A percentile compares a stretch with the other conserved stretches of the same genome.
These are phyloP conservation scores for Tylopilus balloui DNA, from an alignment of 768 basidiomycete species.

Conservation along the genomic window DNA sequence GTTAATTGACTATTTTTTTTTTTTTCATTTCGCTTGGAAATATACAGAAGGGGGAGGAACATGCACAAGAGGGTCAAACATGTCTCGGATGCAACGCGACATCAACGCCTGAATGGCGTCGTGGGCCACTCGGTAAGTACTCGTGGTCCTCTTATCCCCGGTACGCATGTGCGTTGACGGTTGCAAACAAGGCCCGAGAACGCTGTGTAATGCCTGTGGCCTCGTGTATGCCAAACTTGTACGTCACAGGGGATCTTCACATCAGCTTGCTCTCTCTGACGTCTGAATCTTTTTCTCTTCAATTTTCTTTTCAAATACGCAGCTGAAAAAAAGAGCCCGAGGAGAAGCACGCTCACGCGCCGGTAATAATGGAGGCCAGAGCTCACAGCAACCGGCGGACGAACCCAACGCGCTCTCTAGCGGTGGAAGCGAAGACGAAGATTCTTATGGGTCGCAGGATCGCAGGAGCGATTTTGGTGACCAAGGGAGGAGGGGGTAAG, in stretches of 20 bases:
- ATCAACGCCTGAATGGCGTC: slow-evolving; percentile 82
- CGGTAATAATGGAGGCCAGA: slow-evolving; percentile 26
- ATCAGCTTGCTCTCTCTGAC: slow-evolving; percentile 21
- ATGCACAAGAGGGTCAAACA: slow-evolving; percentile 58
- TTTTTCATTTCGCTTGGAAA: slow-evolving; percentile 9
- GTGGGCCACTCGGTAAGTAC: slow-evolving; percentile 71
- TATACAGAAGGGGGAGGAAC: slow-evolving; percentile 38
- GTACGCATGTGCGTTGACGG: slow-evolving; percentile 24
- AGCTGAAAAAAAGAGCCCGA: slow-evolving; percentile 35
- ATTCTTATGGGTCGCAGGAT: slow-evolving; percentile 33
- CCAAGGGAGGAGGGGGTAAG: slow-evolving; percentile 33
- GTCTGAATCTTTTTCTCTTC: not conserved
- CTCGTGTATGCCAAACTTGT: slow-evolving; percentile 86
- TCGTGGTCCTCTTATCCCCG: slow-evolving; percentile 21
- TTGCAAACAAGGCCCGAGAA: slow-evolving; percentile 61
- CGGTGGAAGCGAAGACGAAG: slow-evolving; percentile 33
- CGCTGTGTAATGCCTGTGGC: slow-evolving; percentile 82
- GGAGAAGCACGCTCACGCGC: slow-evolving; percentile 29
- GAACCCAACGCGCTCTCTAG: slow-evolving; percentile 25
- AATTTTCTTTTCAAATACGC: slow-evolving; percentile 10
- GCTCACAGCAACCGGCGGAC: slow-evolving; percentile 28
- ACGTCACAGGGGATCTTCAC: slow-evolving; percentile 34
- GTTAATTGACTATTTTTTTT: slow-evolving; percentile 26
- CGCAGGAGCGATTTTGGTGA: slow-evolving; percentile 34
- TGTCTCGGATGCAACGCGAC: slow-evolving; percentile 82